Percentiles rank a stretch among this genome's conserved stretches.
Evolutionary conservation across 768 basidiomycete genomes (phyloP).

Genomic region (Hortiboletus campestris): DNA sequence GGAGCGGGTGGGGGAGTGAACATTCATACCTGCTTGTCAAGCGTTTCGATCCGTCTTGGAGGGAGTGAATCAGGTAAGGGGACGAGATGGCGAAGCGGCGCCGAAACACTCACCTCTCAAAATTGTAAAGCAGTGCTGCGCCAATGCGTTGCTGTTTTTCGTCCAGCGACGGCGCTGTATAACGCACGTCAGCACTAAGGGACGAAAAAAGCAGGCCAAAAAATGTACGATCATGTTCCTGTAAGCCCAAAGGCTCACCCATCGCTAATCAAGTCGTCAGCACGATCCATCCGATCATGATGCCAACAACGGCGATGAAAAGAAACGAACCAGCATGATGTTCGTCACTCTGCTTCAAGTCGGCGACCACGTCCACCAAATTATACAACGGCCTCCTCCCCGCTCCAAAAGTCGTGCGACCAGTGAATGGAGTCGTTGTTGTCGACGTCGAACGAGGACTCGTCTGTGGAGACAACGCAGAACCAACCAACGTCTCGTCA

Average conservation of each 20-base stretch:
- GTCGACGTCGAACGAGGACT: constrained; percentile 23
- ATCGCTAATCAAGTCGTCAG: constrained; percentile 16
- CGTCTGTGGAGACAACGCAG: constrained; percentile 17
- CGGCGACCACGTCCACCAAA: constrained; percentile 43
- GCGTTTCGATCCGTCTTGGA: constrained; percentile 42
- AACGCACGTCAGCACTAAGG: not conserved
- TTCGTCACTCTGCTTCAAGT: constrained; percentile 40
- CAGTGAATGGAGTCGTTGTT: constrained; percentile 8
- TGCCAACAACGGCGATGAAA: not conserved
- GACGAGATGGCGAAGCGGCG: not conserved
- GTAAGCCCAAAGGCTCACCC: constrained; percentile 32
- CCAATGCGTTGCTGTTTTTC: constrained; percentile 49
- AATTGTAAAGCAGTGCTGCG: constrained; percentile 42
- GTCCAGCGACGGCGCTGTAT: constrained; percentile 39
- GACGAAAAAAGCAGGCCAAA: not conserved
- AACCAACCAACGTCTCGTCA: constrained; percentile 24
- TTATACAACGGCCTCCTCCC: constrained; percentile 38
- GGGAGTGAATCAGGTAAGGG: not conserved
- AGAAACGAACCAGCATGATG: constrained; percentile 30
- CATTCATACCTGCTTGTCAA: constrained; percentile 45
- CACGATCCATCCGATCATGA: not conserved
- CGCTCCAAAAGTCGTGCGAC: constrained; percentile 1
- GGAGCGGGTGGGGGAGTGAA: not conserved
- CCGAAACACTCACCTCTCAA: constrained; percentile 38
- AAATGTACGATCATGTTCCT: constrained; percentile 39